Base-by-base conservation (phyloP, 139 green algal species). In the Chlamydomonas sp. region DNA sequence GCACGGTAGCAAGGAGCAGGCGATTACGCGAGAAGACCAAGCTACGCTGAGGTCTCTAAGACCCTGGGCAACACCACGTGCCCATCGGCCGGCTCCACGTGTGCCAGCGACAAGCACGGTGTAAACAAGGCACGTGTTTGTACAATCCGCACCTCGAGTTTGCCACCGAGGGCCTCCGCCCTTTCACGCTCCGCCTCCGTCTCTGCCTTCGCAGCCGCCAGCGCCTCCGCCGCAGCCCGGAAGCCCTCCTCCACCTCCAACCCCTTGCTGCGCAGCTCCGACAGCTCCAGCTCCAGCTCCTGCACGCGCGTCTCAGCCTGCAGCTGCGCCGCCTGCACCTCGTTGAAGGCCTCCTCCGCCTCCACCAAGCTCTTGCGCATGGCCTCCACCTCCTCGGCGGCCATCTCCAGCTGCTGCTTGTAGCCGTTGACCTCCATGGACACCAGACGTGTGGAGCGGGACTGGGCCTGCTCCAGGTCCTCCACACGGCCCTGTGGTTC, bases 401-500 rank as follows among this genome's bases (percentile, higher is more conserved):
- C 72, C 8, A 31, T 72, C 61, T 64, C 71, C 4, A 80, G 72
- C 17, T n/a, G 60, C 72, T 63, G 60, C 74, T 64, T 73, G 61
- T 80, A 15, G 1, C 72, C 71, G 18, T 71, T 61, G 1, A 87
- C 18, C 61, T 87, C 82, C 2, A 62, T 31, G 0, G 82, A 87
- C 5, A 87, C 60, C 7, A 77, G 63, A 0, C 82, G 82, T 0
- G 82, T 87, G 20, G 62, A 71, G 15, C 74, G 71, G 17, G 82
- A 87, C 72, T 87, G 82, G 14, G 82, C 82, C 63, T 87, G 61
- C 62, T 87, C 82, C 72, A 87, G 75, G 68, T 87, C 82, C 49
- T 87, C 82, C 2, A 87, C 63, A 5, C 71, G 82, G 2, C 58
- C 82, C 82, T 87, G 67, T 12, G 18, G 67, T n/a, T 31, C 4